Evolutionary conservation across 2,329 filamentous ascomycete species (phyloP).

Genomic region (Passalora sequoiae): DNA sequence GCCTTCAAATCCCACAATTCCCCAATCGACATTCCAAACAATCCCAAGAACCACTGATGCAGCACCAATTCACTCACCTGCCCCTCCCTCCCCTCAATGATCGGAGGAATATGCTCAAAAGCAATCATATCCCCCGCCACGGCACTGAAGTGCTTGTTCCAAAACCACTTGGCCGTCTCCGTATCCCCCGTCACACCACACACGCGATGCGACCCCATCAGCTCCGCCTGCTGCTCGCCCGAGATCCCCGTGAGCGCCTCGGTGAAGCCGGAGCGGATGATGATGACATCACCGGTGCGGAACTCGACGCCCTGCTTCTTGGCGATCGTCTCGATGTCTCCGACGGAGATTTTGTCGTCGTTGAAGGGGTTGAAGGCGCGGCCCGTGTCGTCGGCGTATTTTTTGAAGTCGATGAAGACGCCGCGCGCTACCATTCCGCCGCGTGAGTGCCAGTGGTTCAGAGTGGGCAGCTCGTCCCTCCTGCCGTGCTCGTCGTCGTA

Average conservation of each 20-base stretch:
- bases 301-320: constrained; percentile 42
- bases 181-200: constrained; percentile 45
- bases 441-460: constrained; percentile 46
- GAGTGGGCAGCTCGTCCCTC: constrained; percentile 28
- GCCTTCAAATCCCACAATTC: constrained; percentile 44
- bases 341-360: constrained; percentile 40
- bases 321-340: constrained; percentile 43
- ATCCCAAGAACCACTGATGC: constrained; percentile 39
- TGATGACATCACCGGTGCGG: constrained; percentile 51
- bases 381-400: constrained; percentile 54
- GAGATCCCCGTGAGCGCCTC: constrained; percentile 40
- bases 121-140: constrained; percentile 53
- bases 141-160: constrained; percentile 53
- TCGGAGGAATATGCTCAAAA: constrained; percentile 43
- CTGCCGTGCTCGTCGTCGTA: constrained; percentile 28
- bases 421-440: constrained; percentile 53
- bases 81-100: constrained; percentile 24
- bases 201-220: constrained; percentile 37
- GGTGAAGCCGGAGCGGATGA: constrained; percentile 52
- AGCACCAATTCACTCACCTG: constrained; percentile 25
- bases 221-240: constrained; percentile 36
- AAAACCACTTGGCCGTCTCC: constrained; percentile 52
- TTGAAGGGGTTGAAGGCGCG: constrained; percentile 55
- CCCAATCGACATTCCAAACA: constrained; percentile 44
- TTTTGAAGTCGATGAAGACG: constrained; percentile 53